Evolutionary conservation across 2,329 filamentous ascomycete genomes (phyloP).

Genomic region (Zymoseptoria ardabiliae): DNA sequence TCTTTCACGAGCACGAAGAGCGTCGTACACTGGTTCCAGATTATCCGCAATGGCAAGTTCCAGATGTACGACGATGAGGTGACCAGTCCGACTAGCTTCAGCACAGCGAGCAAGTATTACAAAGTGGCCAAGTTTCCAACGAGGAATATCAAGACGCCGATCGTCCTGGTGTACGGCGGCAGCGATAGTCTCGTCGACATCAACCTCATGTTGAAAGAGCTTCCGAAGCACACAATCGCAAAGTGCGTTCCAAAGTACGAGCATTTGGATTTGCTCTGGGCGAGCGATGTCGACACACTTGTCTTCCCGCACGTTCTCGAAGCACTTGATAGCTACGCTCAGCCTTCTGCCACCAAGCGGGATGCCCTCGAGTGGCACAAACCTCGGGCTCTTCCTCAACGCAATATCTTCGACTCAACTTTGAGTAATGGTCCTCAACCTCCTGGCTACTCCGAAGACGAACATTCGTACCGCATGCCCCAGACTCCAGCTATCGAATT

Average conservation of each 20-base stretch:
- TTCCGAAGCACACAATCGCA: conserved; percentile 76
- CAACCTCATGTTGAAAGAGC: conserved; percentile 78
- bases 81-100: conserved; percentile 65
- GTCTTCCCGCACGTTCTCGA: conserved; percentile 91
- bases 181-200: conserved; percentile 93
- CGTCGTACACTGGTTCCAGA: conserved; percentile 98
- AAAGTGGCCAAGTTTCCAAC: conserved; percentile 96
- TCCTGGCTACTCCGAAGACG: conserved; percentile 25
- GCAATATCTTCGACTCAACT: conserved; percentile 19
- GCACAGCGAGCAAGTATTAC: conserved; percentile 73
- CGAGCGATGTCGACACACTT: conserved; percentile 68
- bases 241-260: conserved; percentile 89
- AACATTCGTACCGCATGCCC: conserved; percentile 12
- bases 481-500: conserved; percentile 13
- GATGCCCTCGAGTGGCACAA: conserved; percentile 16
- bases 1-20: conserved; percentile 95
- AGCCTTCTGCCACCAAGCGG: conserved; percentile 18
- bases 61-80: conserved; percentile 98
- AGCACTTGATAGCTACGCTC: conserved; percentile 63
- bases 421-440: conserved; percentile 18
- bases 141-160: conserved; percentile 90
- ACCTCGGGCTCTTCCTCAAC: conserved; percentile 8
- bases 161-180: conserved; percentile 88
- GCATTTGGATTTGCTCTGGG: conserved; percentile 96
- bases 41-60: conserved; percentile 91